A percentile compares a stretch with the other conserved stretches of the same genome.
Evolutionary conservation across 2,329 filamentous ascomycete genomes (phyloP).

Genomic region (Neonectria ditissima): DNA sequence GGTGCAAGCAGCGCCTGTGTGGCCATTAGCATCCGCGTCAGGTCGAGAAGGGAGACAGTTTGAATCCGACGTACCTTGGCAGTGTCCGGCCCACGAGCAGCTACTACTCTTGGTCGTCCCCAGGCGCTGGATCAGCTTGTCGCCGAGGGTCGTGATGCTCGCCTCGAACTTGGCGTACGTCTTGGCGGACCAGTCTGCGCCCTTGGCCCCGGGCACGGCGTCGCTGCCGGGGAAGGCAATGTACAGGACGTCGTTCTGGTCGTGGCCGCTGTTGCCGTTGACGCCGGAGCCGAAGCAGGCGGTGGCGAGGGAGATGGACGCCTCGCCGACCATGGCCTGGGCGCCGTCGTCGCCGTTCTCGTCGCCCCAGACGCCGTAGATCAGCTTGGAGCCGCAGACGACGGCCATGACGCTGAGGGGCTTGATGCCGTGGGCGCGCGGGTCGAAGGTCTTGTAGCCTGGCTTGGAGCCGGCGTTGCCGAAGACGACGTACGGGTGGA

Average conservation of each 20-base stretch:
- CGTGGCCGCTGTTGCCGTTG: conserved; percentile 67
- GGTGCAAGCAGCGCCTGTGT: conserved; percentile 40
- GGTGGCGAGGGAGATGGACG: conserved; percentile 68
- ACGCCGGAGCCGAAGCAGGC: conserved; percentile 66
- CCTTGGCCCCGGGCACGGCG: conserved; percentile 66
- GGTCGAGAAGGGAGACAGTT: not conserved
- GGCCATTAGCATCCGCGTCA: conserved; percentile 16
- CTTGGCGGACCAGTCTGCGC: conserved; percentile 66
- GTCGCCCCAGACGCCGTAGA: conserved; percentile 72
- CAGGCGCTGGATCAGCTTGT: conserved; percentile 59
- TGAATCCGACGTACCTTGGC: conserved; percentile 26
- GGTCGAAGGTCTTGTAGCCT: conserved; percentile 54
- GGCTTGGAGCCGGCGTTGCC: conserved; percentile 57
- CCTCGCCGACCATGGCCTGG: conserved; percentile 65
- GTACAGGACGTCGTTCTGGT: conserved; percentile 69
- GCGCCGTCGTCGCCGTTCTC: conserved; percentile 66
- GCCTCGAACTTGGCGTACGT: conserved; percentile 62
- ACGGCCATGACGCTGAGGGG: conserved; percentile 67
- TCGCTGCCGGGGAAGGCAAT: conserved; percentile 69
- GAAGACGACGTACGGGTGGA: conserved; percentile 66
- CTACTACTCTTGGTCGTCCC: conserved; percentile 6
- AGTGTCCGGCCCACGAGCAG: conserved; percentile 37
- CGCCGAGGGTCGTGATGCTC: conserved; percentile 64
- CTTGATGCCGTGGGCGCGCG: conserved; percentile 56
- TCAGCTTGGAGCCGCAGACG: conserved; percentile 62